Evolutionary conservation across 164 flowering plant species (phyloP).

Genomic region (Annona squamosa): DNA sequence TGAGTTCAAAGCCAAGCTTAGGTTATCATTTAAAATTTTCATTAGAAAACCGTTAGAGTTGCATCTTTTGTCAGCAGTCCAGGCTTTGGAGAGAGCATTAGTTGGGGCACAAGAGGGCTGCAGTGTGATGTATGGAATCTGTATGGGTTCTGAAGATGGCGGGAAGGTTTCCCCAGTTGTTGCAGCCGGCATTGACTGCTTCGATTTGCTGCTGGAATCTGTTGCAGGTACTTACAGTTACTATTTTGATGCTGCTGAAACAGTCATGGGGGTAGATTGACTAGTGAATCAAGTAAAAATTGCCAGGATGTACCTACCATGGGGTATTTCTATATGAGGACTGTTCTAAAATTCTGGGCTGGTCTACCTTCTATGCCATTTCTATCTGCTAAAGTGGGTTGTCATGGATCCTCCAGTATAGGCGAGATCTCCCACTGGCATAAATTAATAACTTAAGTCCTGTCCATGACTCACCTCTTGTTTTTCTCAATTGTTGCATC

Average conservation of each 20-base stretch:
- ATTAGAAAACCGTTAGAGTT: conserved; percentile 47
- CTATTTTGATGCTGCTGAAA: neutral
- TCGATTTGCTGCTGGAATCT: conserved; percentile 74
- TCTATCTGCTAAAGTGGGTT: neutral
- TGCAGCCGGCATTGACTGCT: conserved; percentile 81
- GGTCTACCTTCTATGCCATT: neutral
- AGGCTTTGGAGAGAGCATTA: conserved; percentile 72
- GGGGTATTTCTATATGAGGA: neutral
- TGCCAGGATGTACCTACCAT: neutral
- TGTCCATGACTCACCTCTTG: too few relatives aligned
- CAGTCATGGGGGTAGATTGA: neutral
- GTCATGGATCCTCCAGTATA: too few relatives aligned
- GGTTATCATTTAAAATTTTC: conserved; percentile 57
- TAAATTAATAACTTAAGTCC: too few relatives aligned
- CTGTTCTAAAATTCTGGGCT: neutral
- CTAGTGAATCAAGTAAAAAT: neutral
- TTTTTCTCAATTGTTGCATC: too few relatives aligned
- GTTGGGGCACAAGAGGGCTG: conserved; percentile 57
- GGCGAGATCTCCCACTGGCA: too few relatives aligned
- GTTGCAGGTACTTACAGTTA: conserved; percentile 47
- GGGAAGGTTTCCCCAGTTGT: conserved; percentile 59
- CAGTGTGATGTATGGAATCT: conserved; percentile 37
- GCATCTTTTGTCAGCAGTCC: conserved; percentile 53
- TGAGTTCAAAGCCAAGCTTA: conserved; percentile 56
- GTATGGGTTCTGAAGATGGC: conserved; percentile 39